A percentile compares a stretch with the other conserved stretches of the same genome.
Evolutionary conservation across 768 basidiomycete genomes (phyloP).

Genomic region (Pleurotus cornucopiae): DNA sequence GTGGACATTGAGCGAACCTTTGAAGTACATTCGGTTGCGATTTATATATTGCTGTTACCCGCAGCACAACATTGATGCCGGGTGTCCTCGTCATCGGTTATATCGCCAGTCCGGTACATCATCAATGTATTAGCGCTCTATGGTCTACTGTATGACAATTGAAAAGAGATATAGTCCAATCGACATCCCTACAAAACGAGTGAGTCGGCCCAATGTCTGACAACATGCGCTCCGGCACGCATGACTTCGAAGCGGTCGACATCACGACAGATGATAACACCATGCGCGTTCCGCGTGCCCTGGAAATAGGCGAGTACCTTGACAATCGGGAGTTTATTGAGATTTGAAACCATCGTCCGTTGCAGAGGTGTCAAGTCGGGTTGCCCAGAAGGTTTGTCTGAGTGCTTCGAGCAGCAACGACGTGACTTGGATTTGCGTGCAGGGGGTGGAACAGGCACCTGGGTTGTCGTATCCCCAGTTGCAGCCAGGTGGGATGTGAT

Average conservation of each 20-base stretch:
- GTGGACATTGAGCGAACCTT: not conserved
- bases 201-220: slow-evolving; percentile 69
- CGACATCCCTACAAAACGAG: slow-evolving; percentile 32
- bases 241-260: slow-evolving; percentile 55
- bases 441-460: not conserved
- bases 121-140: too few relatives aligned
- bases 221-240: slow-evolving; percentile 55
- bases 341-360: slow-evolving; percentile 45
- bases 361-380: slow-evolving; percentile 56
- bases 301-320: slow-evolving; percentile 71
- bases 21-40: not conserved
- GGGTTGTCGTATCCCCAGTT: not conserved
- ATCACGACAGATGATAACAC: slow-evolving; percentile 67
- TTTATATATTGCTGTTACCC: slow-evolving; percentile 1
- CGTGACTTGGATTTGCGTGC: not conserved
- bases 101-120: too few relatives aligned
- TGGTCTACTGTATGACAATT: too few relatives aligned
- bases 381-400: slow-evolving; percentile 21
- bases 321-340: slow-evolving; percentile 69
- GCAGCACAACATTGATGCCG: slow-evolving; percentile 1
- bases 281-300: slow-evolving; percentile 62
- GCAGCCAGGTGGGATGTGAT: not conserved
- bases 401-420: slow-evolving; percentile 1
- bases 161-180: not conserved
- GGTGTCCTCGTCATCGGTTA: slow-evolving; percentile 7